Evolutionary conservation across 371 early-diverging fungal species (phyloP).

Genomic region (Actinomortierella ambigua): DNA sequence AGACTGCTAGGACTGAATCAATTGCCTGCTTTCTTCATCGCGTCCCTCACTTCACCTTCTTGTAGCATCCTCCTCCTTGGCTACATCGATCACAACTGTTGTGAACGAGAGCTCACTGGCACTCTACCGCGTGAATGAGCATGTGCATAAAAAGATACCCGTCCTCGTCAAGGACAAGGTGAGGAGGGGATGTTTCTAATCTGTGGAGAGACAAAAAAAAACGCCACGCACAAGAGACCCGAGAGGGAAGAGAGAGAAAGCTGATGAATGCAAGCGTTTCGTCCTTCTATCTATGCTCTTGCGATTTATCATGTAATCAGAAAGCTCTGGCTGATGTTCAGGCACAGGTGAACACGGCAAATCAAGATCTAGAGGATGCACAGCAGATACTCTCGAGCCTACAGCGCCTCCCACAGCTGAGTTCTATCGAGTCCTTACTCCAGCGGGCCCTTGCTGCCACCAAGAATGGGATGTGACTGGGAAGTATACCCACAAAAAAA

Average conservation of each 20-base stretch:
- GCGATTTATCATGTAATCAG: too few species aligned
- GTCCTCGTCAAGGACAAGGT: slow-evolving; percentile 38
- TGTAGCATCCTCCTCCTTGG: slow-evolving; percentile 25
- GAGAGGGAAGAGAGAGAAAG: too few species aligned
- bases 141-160: slow-evolving; percentile 39
- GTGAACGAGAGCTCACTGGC: slow-evolving; percentile 31
- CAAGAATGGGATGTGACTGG: too few species aligned
- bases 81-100: slow-evolving; percentile 19
- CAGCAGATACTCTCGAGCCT: slow-evolving; percentile 25
- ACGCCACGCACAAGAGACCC: background rate
- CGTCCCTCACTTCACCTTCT: too few species aligned
- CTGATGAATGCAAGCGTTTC: too few species aligned
- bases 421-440: slow-evolving; percentile 22
- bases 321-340: slow-evolving; percentile 18
- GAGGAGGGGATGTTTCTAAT: background rate
- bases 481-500: too few species aligned
- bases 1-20: too few species aligned
- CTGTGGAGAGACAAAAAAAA: background rate
- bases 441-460: slow-evolving; percentile 13
- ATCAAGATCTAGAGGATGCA: slow-evolving; percentile 41
- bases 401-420: slow-evolving; percentile 25
- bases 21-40: background rate
- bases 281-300: too few species aligned
- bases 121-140: slow-evolving; percentile 39
- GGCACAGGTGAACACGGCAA: slow-evolving; percentile 22